These are phyloP conservation scores for Erodium maritimum DNA, from an alignment of 345 rosid species.

Conservation along the genomic window DNA sequence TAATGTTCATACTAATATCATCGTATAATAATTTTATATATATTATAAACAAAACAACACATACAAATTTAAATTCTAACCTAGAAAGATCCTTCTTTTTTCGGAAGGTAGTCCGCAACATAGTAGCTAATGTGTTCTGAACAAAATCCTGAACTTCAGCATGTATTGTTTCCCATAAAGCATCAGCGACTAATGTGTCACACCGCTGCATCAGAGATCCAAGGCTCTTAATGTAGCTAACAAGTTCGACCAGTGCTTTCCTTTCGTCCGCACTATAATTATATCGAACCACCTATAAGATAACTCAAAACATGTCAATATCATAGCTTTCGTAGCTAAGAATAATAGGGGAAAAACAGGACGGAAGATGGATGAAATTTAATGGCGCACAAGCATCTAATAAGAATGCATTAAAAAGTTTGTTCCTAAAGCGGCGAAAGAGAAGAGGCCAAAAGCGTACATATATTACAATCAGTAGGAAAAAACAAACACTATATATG, in stretches of 20 bases:
- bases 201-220: slow-evolving; percentile 89
- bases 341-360: too few species aligned
- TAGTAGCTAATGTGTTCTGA: slow-evolving; percentile 86
- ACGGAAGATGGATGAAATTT: too few species aligned
- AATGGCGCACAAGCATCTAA: too few species aligned
- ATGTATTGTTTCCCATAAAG: slow-evolving; percentile 98
- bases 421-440: neutral
- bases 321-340: too few species aligned
- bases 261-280: slow-evolving; percentile 89
- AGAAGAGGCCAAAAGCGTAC: too few species aligned
- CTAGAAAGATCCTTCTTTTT: slow-evolving; percentile 94
- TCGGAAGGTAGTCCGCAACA: slow-evolving; percentile 88
- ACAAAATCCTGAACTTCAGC: slow-evolving; percentile 99
- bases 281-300: slow-evolving; percentile 75
- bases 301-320: slow-evolving; percentile 6
- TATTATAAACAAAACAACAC: too few species aligned
- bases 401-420: too few species aligned
- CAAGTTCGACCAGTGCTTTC: slow-evolving; percentile 83
- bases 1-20: too few species aligned
- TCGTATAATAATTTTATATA: too few species aligned
- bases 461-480: too few species aligned
- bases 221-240: slow-evolving; percentile 84
- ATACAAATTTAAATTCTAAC: slow-evolving; percentile 20
- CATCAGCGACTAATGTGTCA: slow-evolving; percentile 89
- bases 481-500: neutral